Evolutionary conservation across 345 rosid species (phyloP).

Genomic region (Reutealis trisperma): DNA sequence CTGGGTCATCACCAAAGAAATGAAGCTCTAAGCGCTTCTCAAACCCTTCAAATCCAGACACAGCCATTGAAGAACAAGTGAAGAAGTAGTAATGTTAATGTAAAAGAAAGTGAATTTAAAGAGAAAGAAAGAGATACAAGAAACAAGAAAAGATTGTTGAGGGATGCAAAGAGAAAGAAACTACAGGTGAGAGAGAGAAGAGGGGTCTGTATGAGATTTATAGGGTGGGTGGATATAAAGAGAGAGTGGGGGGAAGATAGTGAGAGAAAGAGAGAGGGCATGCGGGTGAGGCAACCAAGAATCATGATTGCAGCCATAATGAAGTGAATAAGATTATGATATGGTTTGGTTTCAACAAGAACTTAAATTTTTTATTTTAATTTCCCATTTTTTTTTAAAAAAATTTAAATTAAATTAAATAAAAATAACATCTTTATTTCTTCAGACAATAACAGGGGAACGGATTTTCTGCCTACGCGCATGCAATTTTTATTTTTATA

Average conservation of each 20-base stretch:
- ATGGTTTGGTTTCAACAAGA: not conserved
- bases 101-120: not conserved
- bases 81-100: not conserved
- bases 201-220: constrained; percentile 33
- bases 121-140: not conserved
- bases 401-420: not conserved
- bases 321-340: constrained; percentile 43
- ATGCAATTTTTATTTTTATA: constrained; percentile 24
- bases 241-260: constrained; percentile 19
- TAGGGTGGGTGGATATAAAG: constrained; percentile 10
- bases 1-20: constrained; percentile 56
- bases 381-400: not conserved
- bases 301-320: constrained; percentile 96
- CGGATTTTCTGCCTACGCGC: constrained; percentile 61
- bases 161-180: constrained; percentile 7
- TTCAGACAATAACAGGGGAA: constrained; percentile 35
- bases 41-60: constrained; percentile 96
- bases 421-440: constrained; percentile 21
- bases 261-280: constrained; percentile 58
- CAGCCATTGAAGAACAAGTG: constrained; percentile 53
- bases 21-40: constrained; percentile 96
- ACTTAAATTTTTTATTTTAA: not conserved
- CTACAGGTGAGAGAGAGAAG: constrained; percentile 43
- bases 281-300: constrained; percentile 98
- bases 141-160: too few relatives aligned